Base-by-base conservation (phyloP, 1,284 basidiomycete genomes). In the Polyporus tsugae region DNA sequence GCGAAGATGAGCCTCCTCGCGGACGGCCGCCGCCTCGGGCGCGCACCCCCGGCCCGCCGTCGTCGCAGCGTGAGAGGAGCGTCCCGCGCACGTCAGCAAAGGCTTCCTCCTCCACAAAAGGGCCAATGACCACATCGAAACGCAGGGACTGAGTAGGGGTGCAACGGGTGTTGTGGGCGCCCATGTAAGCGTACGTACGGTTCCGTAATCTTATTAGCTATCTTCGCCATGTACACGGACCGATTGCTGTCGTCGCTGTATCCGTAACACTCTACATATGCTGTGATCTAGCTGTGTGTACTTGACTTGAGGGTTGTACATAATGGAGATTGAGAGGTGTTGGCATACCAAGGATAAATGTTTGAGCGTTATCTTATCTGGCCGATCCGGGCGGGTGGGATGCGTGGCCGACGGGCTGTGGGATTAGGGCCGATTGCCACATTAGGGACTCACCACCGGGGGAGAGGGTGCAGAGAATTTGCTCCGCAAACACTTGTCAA, bases 401-500 rank as follows among this genome's bases (percentile, higher is more conserved):
- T 29, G 35, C 15, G 46, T 52, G 22, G 46, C 46, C 10, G 35
- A n/a, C 25, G 59, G 60, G 33, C 36, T 36, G 65, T 52, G 66
- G 62, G 66, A 49, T 25, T 38, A 36, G 58, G 59, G 49, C 46
- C 19, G 38, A 33, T 66, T 75, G 66, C 74, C 74, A 67, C 66
- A 69, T 72, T 41, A 60, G 72, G 73, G 66, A 74, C 73, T 75
- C 73, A 75, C 74, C 74, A 72, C 72, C 70, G 64, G 67, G 68
- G n/a, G n/a, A n/a, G 64, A 69, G 1, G 36, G 60, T 65, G 66
- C 65, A 63, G 67, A 72, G 68, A 73, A 72, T 76, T 75, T 73
- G 67, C 73, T 70, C 74, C 73, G 75, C 75, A 76, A 76, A 76
- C 71, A 76, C 58, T 59, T 68, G 72, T 75, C 75, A 76, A 76